A percentile compares a stretch with the other conserved stretches of the same genome.
These are phyloP conservation scores for Pharus latifolius DNA, from an alignment of 176 grass and related monocot species.

Conservation along the genomic window DNA sequence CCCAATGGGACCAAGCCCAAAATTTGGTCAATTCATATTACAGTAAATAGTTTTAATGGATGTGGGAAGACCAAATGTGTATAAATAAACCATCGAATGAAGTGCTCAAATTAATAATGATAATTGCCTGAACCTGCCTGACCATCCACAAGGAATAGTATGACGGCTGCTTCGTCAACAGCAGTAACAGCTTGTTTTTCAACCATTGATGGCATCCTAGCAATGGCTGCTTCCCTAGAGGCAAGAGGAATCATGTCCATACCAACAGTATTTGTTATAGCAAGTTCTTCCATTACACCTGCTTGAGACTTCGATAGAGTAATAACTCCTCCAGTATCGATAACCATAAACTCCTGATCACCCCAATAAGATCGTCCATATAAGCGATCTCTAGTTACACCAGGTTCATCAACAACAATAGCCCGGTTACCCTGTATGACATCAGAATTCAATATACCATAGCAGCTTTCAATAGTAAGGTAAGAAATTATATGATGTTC, in stretches of 20 bases:
- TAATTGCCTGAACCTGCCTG: constrained; percentile 50
- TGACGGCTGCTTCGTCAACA: constrained; percentile 66
- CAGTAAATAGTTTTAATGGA: not conserved
- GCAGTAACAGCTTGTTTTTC: constrained; percentile 85
- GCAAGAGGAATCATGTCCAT: constrained; percentile 93
- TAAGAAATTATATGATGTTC: not conserved
- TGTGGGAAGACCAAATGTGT: not conserved
- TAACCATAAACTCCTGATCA: constrained; percentile 71
- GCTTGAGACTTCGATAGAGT: constrained; percentile 74
- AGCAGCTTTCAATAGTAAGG: not conserved
- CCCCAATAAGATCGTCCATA: constrained; percentile 83
- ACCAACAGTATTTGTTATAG: constrained; percentile 73
- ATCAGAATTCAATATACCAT: not conserved
- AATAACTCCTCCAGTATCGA: constrained; percentile 89
- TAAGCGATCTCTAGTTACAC: constrained; percentile 81
- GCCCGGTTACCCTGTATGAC: constrained; percentile 56
- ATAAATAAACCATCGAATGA: not conserved
- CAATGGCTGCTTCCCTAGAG: constrained; percentile 76
- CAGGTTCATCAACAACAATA: constrained; percentile 95
- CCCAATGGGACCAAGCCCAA: not conserved
- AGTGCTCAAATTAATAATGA: not conserved
- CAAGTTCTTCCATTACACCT: constrained; percentile 88
- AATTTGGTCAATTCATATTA: not conserved
- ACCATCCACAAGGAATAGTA: constrained; percentile 90
- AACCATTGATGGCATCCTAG: constrained; percentile 95